Conservation (phyloP, 805 yeast species). For the Myxozyma sirexii region DNA sequence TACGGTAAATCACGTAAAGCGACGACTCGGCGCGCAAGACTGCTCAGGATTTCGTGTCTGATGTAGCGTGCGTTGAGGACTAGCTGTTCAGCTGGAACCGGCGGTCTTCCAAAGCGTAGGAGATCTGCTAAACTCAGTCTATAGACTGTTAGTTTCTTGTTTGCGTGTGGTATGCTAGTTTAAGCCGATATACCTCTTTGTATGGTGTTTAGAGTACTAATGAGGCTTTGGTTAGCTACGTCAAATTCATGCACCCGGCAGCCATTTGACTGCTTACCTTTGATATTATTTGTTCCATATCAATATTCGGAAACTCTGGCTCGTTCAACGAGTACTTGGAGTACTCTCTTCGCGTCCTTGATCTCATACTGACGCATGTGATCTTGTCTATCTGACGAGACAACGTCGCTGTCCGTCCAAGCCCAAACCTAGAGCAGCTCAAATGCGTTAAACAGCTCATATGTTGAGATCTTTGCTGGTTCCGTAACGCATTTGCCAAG, state of each 20-base stretch:
- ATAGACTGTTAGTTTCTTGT: too few species aligned
- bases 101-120: slow-evolving; percentile 37
- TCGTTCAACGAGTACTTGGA: slow-evolving; percentile 24
- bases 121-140: slow-evolving; percentile 33
- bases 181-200: not conserved
- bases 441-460: too few species aligned
- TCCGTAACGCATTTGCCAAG: too few species aligned
- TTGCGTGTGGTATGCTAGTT: too few species aligned
- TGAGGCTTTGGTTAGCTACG: not conserved
- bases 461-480: too few species aligned
- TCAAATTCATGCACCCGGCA: not conserved
- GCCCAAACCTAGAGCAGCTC: too few species aligned
- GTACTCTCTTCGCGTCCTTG: not conserved
- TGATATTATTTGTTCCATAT: slow-evolving; percentile 6
- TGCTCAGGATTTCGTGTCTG: slow-evolving; percentile 35
- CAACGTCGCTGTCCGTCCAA: too few species aligned
- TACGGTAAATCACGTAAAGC: slow-evolving; percentile 79
- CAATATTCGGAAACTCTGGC: slow-evolving; percentile 15
- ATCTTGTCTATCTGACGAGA: not conserved
- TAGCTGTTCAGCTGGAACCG: slow-evolving; percentile 37
- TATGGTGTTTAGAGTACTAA: not conserved
- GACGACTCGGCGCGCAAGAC: slow-evolving; percentile 67
- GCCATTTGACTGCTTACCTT: not conserved
- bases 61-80: slow-evolving; percentile 39
- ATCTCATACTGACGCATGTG: not conserved